Base-by-base conservation (phyloP, 2,329 filamentous ascomycete genomes). In the Diaporthe eres region DNA sequence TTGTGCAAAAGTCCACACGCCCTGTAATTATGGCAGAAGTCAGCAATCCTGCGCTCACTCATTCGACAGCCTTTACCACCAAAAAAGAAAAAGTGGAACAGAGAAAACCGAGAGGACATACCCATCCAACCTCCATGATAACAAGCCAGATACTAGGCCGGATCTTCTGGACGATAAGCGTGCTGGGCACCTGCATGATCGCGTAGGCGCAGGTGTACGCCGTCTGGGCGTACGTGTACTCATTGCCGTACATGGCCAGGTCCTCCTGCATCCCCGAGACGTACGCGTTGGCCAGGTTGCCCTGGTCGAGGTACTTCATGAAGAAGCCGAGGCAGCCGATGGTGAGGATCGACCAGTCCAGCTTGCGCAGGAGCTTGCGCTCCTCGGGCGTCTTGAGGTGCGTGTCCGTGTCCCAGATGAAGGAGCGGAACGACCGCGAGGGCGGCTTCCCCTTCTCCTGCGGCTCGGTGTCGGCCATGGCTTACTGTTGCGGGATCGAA, bases 101-200 rank as follows among this genome's bases (percentile, higher is more conserved):
- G 19, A 17, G 3, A 25, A 7, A 12, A 42, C 7, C 1, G 73
- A 25, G 77, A 79, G 8, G 19, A 0, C 58, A 3, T 65, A 65
- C 61, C 82, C 82, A 84, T 61, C 79, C 78, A 55, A 83, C 75
- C 74, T 82, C 82, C 76, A 80, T 82, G 5, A 78, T 57, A 4
- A 80, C 80, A n/a, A 83, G 78, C 78, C 81, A 83, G 9, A 83
- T 77, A 31, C 81, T 80, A 12, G 82, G 81, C 25, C 78, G 77
- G 49, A 83, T 78, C 28, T 79, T 78, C 68, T 82, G 81, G 15
- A 82, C 74, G 53, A 82, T 81, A 22, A 83, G 76, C 13, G 80
- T 83, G 68, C 78, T 80, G 12, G 82, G 82, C 25, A 82, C 79
- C 74, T 84, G 82, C 80, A 80, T 82, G 57, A 80, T 68, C 12